Conservation (phyloP, 2,329 filamentous ascomycete species). For the Pyrenochaeta sp. region DNA sequence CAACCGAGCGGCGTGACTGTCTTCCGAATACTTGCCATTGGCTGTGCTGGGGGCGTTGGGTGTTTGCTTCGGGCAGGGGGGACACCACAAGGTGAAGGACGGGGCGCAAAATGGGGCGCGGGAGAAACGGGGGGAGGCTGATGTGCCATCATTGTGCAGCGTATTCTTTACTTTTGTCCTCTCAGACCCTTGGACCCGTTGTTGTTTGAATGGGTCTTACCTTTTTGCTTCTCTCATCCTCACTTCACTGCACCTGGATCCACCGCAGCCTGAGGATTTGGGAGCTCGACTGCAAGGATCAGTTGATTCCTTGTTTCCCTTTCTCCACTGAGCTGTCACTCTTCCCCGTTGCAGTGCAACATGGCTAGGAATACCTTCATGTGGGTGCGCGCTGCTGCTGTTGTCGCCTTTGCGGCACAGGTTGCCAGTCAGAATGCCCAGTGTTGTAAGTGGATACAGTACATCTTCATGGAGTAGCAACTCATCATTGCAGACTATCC, state of each 20-base stretch:
- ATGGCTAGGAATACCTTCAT: constrained; percentile 25
- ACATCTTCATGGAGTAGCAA: neutral
- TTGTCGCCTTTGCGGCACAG: constrained; percentile 26
- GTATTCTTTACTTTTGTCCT: neutral
- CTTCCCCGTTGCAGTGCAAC: constrained; percentile 4
- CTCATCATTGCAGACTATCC: constrained; percentile 44
- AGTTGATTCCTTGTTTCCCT: neutral
- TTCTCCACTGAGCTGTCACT: constrained; percentile 10
- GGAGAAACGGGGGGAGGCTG: neutral
- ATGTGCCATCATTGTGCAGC: constrained; percentile 17
- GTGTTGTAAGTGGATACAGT: constrained; percentile 36
- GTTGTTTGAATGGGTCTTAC: neutral
- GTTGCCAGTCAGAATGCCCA: constrained; percentile 24
- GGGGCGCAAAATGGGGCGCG: constrained; percentile 11
- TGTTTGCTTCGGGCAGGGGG: constrained; percentile 6
- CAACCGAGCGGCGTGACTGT: neutral
- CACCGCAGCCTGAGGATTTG: constrained; percentile 1
- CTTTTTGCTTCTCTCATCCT: neutral
- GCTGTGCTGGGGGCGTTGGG: neutral
- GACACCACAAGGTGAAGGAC: constrained; percentile 5
- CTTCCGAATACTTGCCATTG: constrained; percentile 3
- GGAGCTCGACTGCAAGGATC: constrained; percentile 14
- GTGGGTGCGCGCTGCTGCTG: constrained; percentile 30
- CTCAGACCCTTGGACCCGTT: neutral
- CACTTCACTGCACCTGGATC: constrained; percentile 14